Base-by-base conservation (phyloP, 495 filamentous ascomycete species). In the Zalerion maritima region DNA sequence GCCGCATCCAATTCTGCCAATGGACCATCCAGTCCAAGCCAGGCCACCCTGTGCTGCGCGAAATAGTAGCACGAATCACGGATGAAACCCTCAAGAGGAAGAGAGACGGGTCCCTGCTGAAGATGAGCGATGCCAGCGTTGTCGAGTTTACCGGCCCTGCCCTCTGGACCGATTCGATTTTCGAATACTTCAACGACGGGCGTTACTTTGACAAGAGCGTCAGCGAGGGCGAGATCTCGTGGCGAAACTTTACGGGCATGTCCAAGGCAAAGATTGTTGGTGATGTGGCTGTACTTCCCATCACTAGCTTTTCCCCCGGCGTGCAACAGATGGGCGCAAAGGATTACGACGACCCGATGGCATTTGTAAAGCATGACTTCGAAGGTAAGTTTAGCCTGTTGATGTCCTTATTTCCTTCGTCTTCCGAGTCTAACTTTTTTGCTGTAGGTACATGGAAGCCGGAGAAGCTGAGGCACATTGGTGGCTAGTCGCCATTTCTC, bases 21-120 rank as follows among this genome's bases (percentile, higher is more conserved):
- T 97, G 89, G 89, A 97, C 89, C 3, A 94, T 97, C 29, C 87
- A 94, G 46, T 58, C 81, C 23, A 97, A 97, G 51, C 79, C 89
- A 0, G 89, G 89, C 5, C 89, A 97, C 45, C 89, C 89, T 0
- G 77, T 94, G 13, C 61, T 97, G 26, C 69, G 81, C 15, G 83
- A 94, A 33, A 71, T 94, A 29, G 81, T 97, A 16, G 67, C 81
- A 9, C 77, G 74, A 36, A 81, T 97, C 43, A 92, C 85, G 1
- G 62, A 79, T 38, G 71, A 84, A 46, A 78, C 86, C 5, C 58
- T 96, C 21, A 66, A 69, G 32, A 69, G 77, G 50, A 87, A 92
- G 56, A 61, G 66, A 37, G 58, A 58, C 12, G 81, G 80, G 2
- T 59, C 64, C 17, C 70, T 96, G 18, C 64, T 60, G 25, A 50